Conservation (phyloP, 345 rosid species). For the Arabis alpina region DNA sequence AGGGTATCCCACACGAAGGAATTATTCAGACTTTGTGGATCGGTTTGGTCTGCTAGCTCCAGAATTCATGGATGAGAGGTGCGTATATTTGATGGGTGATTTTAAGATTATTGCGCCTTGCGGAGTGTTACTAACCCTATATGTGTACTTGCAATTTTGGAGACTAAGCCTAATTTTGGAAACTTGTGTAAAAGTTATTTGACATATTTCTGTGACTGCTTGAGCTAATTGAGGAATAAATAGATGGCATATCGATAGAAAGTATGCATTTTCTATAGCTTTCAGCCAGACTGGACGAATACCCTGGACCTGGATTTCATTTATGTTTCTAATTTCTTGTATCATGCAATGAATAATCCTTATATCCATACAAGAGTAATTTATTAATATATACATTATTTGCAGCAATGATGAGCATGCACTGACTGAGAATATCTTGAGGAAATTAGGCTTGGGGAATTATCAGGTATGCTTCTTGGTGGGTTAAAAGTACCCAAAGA, state of each 20-base stretch:
- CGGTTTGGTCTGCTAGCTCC: slow-evolving; percentile 85
- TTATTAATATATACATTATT: slow-evolving; percentile 19
- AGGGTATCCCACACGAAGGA: slow-evolving; percentile 93
- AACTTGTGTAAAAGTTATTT: slow-evolving; percentile 5
- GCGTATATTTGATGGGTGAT: slow-evolving; percentile 24
- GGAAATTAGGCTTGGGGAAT: slow-evolving; percentile 72
- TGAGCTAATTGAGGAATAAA: slow-evolving; percentile 13
- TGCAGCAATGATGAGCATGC: slow-evolving; percentile 77
- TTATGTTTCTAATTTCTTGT: slow-evolving; percentile 22
- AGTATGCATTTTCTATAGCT: slow-evolving; percentile 2
- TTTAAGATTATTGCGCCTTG: slow-evolving; percentile 10
- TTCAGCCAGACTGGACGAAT: slow-evolving; percentile 7
- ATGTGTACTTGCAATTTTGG: slow-evolving; percentile 5
- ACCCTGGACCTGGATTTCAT: slow-evolving; percentile 31
- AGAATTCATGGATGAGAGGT: slow-evolving; percentile 86
- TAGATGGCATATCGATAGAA: slow-evolving; percentile 6
- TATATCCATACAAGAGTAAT: slow-evolving; percentile 18
- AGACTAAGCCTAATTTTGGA: slow-evolving; percentile 11
- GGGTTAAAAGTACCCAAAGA: slow-evolving; percentile 9
- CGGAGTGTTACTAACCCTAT: slow-evolving; percentile 11
- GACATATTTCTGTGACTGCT: slow-evolving; percentile 18
- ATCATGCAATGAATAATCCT: slow-evolving; percentile 16
- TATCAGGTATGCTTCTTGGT: slow-evolving; percentile 69
- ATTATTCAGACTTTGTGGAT: slow-evolving; percentile 86
- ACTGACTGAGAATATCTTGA: slow-evolving; percentile 75